These are phyloP conservation scores for Phytophthora cryptogea DNA, from an alignment of 352 stramenopile genomes.

Conservation along the genomic window DNA sequence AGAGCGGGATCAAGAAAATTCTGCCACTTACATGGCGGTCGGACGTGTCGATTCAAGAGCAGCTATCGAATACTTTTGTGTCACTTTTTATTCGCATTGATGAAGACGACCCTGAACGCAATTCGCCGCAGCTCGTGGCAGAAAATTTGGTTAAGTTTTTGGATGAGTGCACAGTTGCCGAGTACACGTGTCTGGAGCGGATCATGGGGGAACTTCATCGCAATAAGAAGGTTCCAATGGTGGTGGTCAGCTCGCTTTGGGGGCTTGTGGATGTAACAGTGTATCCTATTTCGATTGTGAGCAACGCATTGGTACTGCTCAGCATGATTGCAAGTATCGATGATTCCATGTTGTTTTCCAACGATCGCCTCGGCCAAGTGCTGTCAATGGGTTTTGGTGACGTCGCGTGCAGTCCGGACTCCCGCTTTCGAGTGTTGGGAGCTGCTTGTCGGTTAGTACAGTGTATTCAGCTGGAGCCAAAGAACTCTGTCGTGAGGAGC, in stretches of 20 bases:
- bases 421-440: constrained; percentile 57
- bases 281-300: constrained; percentile 64
- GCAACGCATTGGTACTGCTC: constrained; percentile 63
- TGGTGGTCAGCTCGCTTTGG: constrained; percentile 74
- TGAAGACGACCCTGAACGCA: constrained; percentile 42
- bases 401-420: constrained; percentile 52
- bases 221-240: constrained; percentile 60
- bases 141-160: constrained; percentile 77
- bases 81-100: constrained; percentile 67
- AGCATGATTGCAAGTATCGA: constrained; percentile 76
- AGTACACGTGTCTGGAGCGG: constrained; percentile 80
- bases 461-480: constrained; percentile 62
- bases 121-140: constrained; percentile 51
- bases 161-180: constrained; percentile 75
- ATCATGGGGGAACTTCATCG: constrained; percentile 69
- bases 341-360: constrained; percentile 64
- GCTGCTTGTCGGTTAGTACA: constrained; percentile 68
- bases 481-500: constrained; percentile 32
- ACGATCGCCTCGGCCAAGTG: constrained; percentile 59
- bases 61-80: constrained; percentile 88
- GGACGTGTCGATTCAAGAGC: constrained; percentile 89
- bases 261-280: constrained; percentile 60
- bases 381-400: constrained; percentile 63
- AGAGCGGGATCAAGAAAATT: constrained; percentile 91
- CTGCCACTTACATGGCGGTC: constrained; percentile 92